Evolutionary conservation across 2,329 filamentous ascomycete species (phyloP).

Genomic region (Aureobasidium sp.): DNA sequence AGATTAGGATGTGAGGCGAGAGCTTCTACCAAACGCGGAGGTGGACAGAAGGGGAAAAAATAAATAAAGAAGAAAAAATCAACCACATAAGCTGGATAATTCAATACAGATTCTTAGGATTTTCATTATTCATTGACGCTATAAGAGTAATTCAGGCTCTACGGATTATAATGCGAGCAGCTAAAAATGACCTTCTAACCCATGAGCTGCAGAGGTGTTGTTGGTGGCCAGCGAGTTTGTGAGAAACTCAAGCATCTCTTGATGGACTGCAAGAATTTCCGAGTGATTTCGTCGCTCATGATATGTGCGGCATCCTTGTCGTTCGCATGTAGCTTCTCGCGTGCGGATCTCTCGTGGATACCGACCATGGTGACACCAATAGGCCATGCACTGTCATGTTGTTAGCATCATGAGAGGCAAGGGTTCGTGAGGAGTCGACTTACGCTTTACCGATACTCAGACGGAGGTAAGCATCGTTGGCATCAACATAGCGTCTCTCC

Average conservation of each 20-base stretch:
- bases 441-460: conserved; percentile 59
- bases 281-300: conserved; percentile 90
- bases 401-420: not conserved
- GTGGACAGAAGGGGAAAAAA: not conserved
- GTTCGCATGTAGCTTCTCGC: conserved; percentile 84
- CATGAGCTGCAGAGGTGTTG: conserved; percentile 91
- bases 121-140: not conserved
- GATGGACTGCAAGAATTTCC: conserved; percentile 96
- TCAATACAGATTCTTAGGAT: not conserved
- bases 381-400: conserved; percentile 63
- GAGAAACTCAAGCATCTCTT: conserved; percentile 95
- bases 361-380: conserved; percentile 99
- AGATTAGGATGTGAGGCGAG: not conserved
- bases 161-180: not conserved
- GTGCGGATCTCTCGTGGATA: conserved; percentile 92
- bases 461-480: conserved; percentile 88
- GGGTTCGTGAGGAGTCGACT: not conserved
- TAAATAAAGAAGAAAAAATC: not conserved
- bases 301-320: conserved; percentile 78
- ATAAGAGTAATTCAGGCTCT: not conserved
- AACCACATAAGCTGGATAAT: not conserved
- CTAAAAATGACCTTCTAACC: conserved; percentile 44
- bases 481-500: conserved; percentile 85
- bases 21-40: not conserved
- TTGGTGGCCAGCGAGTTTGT: conserved; percentile 91